Percentiles rank a stretch among this genome's conserved stretches.
Conservation (phyloP, 73 alveolate species). For the Diophrys appendiculata region DNA sequence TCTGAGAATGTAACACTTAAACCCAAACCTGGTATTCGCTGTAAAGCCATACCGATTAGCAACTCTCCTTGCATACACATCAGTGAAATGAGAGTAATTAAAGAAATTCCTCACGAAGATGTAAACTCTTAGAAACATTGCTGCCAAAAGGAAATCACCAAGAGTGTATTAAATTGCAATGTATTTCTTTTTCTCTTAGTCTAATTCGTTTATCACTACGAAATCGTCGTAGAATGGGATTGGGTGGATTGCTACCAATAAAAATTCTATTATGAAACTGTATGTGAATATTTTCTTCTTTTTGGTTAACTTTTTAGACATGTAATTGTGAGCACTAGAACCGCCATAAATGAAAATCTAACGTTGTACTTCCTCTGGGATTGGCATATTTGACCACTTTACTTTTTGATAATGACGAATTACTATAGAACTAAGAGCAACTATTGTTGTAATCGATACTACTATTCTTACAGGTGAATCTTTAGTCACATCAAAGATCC, state of each 20-base stretch:
- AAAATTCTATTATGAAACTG: background rate
- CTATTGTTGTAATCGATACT: constrained; percentile 1
- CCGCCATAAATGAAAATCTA: constrained; percentile 1
- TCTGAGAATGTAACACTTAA: constrained; percentile 51
- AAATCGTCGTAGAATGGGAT: constrained; percentile 7
- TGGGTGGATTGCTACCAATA: constrained; percentile 1
- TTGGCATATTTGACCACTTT: constrained; percentile 9
- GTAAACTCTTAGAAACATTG: constrained; percentile 55
- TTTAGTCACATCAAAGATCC: background rate
- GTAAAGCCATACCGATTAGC: constrained; percentile 34
- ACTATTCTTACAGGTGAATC: constrained; percentile 1
- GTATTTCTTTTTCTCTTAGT: background rate
- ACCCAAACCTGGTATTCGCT: constrained; percentile 50
- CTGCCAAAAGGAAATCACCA: constrained; percentile 44
- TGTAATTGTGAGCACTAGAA: background rate
- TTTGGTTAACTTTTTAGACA: background rate
- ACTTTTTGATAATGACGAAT: constrained; percentile 3
- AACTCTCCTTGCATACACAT: constrained; percentile 56
- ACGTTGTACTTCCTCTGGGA: constrained; percentile 8
- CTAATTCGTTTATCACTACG: background rate
- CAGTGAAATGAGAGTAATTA: constrained; percentile 63
- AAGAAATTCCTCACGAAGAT: constrained; percentile 55
- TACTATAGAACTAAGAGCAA: background rate
- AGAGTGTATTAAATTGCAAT: constrained; percentile 21
- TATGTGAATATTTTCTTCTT: background rate